Base-by-base conservation (phyloP, 345 rosid species). In the Theobroma cacao region DNA sequence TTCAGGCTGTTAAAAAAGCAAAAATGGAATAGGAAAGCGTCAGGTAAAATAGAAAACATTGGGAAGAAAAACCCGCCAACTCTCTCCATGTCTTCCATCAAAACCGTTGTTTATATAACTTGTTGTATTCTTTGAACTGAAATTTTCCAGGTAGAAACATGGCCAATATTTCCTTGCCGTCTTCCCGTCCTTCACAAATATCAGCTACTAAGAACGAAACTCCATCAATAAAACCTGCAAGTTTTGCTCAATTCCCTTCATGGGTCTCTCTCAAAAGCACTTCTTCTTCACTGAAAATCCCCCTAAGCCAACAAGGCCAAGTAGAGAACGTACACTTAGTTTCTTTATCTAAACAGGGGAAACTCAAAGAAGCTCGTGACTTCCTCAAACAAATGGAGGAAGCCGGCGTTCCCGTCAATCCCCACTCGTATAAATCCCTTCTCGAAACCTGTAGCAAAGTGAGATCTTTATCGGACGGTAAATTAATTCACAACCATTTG, bases 281-380 rank as follows among this genome's bases (percentile, higher is more conserved):
- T 40, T 64, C 83, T 71, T 64, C 90, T 62, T 67, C 85, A 12
- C 58, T 74, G 24, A 73, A 83, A 66, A 50, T 81, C 74, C 79
- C 75, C 10, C 86, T 63, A 34, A 66, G 3, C 11, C 80, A 74
- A 78, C 84, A 82, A 36, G 88, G 88, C 31, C 85, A 82, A 38
- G 88, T 86, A 1, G 95, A 93, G 88, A 89, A 86, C 85, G 62
- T 88, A 2, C 90, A 85, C 76, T 71, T 93, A 77, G 77, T 88
- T 60, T 88, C 92, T 30, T 81, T 91, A 47, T 88, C 91, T 38
- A 90, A 85, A 60, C 86, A 85, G 58, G 84, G 85, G 59, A 91
- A 88, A 81, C 90, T 91, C 80, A 83, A 84, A 62, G 93, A 89
- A 76, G 94, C 92, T n/a, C 85, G 77, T 52, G 86, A 81, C 75